A percentile compares a stretch with the other conserved stretches of the same genome.
phyloP scores from a whole-genome alignment of 192 early-diverging fungal species.

The Linnemannia elongata region DNA sequence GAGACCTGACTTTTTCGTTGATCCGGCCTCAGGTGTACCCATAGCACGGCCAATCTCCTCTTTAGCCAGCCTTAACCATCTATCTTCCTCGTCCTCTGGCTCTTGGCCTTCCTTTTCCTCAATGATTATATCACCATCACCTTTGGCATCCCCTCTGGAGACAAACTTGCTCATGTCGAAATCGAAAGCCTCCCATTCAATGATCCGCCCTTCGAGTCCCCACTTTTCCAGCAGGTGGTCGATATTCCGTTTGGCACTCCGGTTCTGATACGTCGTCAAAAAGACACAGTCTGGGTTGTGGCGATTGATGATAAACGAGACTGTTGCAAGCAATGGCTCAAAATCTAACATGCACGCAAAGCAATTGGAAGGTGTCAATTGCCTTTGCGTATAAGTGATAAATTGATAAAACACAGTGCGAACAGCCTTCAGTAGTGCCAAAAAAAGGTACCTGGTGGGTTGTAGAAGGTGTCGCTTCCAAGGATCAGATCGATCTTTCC shows the following conservation, averaged over 20 bases:
- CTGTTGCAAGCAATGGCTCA: constrained; percentile 73
- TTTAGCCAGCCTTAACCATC: constrained; percentile 12
- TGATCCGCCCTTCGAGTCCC: constrained; percentile 59
- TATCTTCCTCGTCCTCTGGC: neutral
- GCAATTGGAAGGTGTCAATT: neutral
- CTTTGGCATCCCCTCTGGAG: neutral
- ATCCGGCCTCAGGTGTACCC: neutral
- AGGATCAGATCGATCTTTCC: constrained; percentile 62
- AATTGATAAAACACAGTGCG: neutral
- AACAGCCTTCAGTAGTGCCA: neutral
- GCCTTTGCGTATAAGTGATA: neutral
- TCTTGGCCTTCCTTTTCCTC: neutral
- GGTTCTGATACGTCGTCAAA: constrained; percentile 81
- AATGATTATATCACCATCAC: neutral
- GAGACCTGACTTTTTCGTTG: neutral
- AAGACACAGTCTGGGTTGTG: constrained; percentile 69
- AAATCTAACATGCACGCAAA: constrained; percentile 61
- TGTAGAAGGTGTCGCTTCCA: constrained; percentile 72
- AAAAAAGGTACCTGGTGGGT: constrained; percentile 60
- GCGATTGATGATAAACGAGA: constrained; percentile 69
- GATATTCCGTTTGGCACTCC: constrained; percentile 76
- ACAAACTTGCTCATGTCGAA: constrained; percentile 57
- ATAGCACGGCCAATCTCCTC: constrained; percentile 5
- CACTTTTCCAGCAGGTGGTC: constrained; percentile 73
- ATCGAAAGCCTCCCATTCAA: constrained; percentile 52